phyloP scores from a whole-genome alignment of 257 asterid genomes.

The Mentha longifolia region DNA sequence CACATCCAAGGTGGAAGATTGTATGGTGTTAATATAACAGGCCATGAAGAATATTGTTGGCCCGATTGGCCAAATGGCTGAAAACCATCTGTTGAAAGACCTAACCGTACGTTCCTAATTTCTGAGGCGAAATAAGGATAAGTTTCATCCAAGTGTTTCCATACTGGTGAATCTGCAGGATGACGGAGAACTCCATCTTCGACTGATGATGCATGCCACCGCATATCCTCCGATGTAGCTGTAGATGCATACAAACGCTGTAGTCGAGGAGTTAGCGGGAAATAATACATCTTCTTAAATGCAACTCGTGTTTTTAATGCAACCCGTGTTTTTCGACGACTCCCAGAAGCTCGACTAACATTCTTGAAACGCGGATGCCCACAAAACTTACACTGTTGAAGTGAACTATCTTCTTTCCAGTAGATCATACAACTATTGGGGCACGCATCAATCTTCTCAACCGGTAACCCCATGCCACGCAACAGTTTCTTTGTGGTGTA shows the following conservation, averaged over 20 bases:
- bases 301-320: no score
- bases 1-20: no score
- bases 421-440: no score
- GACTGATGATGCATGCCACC: not conserved
- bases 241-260: not conserved
- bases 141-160: not conserved
- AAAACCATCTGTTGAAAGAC: not conserved
- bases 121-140: not conserved
- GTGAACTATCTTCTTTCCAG: no score
- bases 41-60: constrained; percentile 2
- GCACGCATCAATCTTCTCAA: not conserved
- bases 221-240: not conserved
- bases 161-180: not conserved
- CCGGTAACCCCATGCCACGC: not conserved
- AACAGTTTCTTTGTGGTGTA: not conserved
- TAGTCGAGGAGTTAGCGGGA: not conserved
- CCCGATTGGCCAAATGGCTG: constrained; percentile 8
- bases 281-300: not conserved
- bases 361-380: not conserved
- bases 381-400: not conserved
- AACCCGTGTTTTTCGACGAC: not conserved
- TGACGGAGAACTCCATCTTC: not conserved
- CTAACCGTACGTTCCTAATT: not conserved
- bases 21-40: no score
- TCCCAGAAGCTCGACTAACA: no score